Evolutionary conservation across 768 basidiomycete genomes (phyloP), one percentile per base, ranked within the genome.

Genomic region (Dendrothele bispora): DNA sequence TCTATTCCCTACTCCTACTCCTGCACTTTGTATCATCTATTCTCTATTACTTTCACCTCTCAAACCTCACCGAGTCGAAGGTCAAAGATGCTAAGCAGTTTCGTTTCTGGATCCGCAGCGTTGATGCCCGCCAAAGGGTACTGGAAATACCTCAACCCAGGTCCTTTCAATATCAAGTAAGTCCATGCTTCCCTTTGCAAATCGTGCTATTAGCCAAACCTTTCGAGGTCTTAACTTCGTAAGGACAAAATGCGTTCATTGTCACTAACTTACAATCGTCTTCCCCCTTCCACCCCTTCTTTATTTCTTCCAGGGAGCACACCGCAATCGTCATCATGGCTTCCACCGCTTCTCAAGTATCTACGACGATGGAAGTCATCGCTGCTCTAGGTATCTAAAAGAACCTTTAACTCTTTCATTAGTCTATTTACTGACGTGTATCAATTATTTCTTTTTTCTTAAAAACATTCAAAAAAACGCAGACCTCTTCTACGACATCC

Each of bases 151-250:
- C 57, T 81, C 3, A 81, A 81, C 52, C 79, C 79, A 11, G 78
- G 79, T 0, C 78, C 79, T 7, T 81, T 81, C 65, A 81, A 80
- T 55, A 75, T 80, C 60, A 79, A 79, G 74, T 72, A 26, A 37
- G 60, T 26, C 21, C 2, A 41, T 10, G 18, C 18, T 25, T 18
- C 10, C 20, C 29, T 34, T 24, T 30, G 2, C 20, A 36, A 17
- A 26, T 20, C 18, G 24, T 12, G 27, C 41, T 28, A n/a, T n/a
- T n/a, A n/a, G n/a, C n/a, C n/a, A n/a, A n/a, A n/a, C n/a, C n/a
- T n/a, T n/a, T n/a, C n/a, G n/a, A n/a, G n/a, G n/a, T n/a, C n/a
- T n/a, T n/a, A n/a, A n/a, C n/a, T n/a, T n/a, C n/a, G n/a, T n/a
- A n/a, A n/a, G n/a, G n/a, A n/a, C n/a, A n/a, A n/a, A n/a, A n/a